Base-by-base conservation (phyloP, 1,139 yeast genomes). In the Geotrichum armillariae region DNA sequence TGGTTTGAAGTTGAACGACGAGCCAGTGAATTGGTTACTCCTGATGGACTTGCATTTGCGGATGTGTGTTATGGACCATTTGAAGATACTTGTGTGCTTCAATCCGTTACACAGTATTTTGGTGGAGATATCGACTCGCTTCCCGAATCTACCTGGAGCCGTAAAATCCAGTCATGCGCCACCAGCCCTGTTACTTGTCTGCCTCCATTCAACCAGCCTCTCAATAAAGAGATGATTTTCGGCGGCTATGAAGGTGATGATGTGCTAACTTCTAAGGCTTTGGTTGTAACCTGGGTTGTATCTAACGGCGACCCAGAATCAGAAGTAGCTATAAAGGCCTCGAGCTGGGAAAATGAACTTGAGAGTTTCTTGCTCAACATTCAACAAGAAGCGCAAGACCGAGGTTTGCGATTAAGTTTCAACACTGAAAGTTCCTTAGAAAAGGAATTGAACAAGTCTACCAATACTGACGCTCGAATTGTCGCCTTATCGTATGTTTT, bases 131-230 rank as follows among this genome's bases (percentile, higher is more conserved):
- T 85, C 5, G 62, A 62, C 12, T 67, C 70, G 27, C 76, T 93
- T 4, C 76, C 76, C 16, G 74, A 75, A 47, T 49, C 60, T 0
- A 66, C 67, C 7, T 91, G 96, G 95, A 63, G 69, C 37, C 60
- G 64, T 1, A 72, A 77, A 52, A 64, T 91, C 12, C 63, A 70
- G 49, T 64, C 68, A 2, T 93, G 99, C 64, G 76, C 95, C 0
- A 72, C 76, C 14, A 80, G 90, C 1, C 98, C 98, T 0, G 97
- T 93, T 1, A 84, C 81, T 56, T 93, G 99, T 64, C 71, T 93
- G 39, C 98, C 99, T 0, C 70, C 83, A 0, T 93, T 91, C 68
- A 96, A 89, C 62, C 97, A 90, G 65, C 98, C 98, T 0, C 71
- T 93, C 56, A 84, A 83, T 56, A 79, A 82, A 36, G 79, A 83